phyloP scores from a whole-genome alignment of 305 asterid genomes.

The Fraxinus albicans region DNA sequence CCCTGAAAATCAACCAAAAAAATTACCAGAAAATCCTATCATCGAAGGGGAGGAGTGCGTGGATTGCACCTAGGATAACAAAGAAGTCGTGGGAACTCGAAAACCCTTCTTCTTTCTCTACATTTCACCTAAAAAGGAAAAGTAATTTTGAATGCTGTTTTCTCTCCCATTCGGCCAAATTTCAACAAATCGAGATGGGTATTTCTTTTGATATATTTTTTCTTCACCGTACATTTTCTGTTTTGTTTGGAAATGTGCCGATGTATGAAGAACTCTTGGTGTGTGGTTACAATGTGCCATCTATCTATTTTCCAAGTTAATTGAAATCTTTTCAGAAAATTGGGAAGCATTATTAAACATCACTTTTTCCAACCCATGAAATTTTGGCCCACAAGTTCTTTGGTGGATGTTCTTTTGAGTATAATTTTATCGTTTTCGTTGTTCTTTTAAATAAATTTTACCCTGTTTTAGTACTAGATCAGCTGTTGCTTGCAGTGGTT shows the following conservation, averaged over 20 bases:
- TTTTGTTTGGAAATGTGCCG: background rate
- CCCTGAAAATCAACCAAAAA: too few species aligned
- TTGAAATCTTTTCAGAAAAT: background rate
- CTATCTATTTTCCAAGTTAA: background rate
- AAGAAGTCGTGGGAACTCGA: too few species aligned
- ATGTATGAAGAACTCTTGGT: background rate
- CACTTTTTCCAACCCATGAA: background rate
- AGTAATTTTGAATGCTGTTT: background rate
- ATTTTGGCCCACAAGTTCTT: background rate
- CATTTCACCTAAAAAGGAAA: background rate
- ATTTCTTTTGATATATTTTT: conserved; percentile 14
- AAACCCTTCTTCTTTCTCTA: too few species aligned
- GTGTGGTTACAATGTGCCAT: background rate
- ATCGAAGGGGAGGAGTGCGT: too few species aligned
- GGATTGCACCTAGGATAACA: too few species aligned
- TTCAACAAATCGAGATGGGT: conserved; percentile 92
- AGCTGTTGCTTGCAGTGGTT: background rate
- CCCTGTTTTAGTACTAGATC: background rate
- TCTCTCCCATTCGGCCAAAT: conserved; percentile 46
- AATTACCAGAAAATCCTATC: too few species aligned
- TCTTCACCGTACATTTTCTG: background rate
- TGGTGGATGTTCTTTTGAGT: background rate
- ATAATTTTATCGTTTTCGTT: background rate
- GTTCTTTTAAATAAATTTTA: background rate
- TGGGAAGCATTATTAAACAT: background rate